Conservation (phyloP, 2,329 filamentous ascomycete genomes). For the Beauveria pseudobassiana region DNA sequence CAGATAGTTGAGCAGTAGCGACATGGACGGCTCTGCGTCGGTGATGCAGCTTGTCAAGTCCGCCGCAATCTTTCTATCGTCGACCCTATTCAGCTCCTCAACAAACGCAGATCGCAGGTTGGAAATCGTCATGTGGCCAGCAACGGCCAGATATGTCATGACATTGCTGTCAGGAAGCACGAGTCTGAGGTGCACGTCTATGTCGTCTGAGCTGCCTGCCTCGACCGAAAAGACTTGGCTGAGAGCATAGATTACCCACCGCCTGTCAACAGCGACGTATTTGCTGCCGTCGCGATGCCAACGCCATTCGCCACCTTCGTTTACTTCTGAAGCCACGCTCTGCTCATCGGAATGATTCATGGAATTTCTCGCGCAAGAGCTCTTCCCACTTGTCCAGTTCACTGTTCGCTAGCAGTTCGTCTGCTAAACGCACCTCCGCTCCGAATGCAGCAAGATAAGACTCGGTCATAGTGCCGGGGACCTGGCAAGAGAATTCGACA, state of each 20-base stretch:
- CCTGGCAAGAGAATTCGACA: slow-evolving; percentile 26
- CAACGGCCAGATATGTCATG: slow-evolving; percentile 50
- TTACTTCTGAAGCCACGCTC: slow-evolving; percentile 17
- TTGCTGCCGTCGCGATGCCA: slow-evolving; percentile 36
- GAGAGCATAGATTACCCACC: slow-evolving; percentile 58
- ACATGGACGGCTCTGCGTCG: slow-evolving; percentile 60
- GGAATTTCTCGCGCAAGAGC: slow-evolving; percentile 42
- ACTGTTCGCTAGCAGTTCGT: slow-evolving; percentile 37
- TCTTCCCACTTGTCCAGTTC: slow-evolving; percentile 43
- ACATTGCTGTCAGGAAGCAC: slow-evolving; percentile 45
- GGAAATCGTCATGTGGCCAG: slow-evolving; percentile 51
- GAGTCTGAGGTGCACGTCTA: slow-evolving; percentile 25
- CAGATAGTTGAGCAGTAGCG: slow-evolving; percentile 58
- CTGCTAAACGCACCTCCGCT: slow-evolving; percentile 38
- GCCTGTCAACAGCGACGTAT: slow-evolving; percentile 52
- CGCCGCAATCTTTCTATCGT: slow-evolving; percentile 43
- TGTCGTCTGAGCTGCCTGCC: slow-evolving; percentile 29
- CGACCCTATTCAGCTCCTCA: slow-evolving; percentile 34
- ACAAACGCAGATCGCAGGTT: slow-evolving; percentile 53
- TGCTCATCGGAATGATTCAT: slow-evolving; percentile 20
- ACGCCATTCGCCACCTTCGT: slow-evolving; percentile 37
- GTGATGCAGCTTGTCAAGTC: slow-evolving; percentile 56
- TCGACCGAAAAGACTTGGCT: slow-evolving; percentile 54
- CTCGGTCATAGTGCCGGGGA: slow-evolving; percentile 44
- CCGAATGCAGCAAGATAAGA: slow-evolving; percentile 40